phyloP scores from a whole-genome alignment of 129 eudicot genomes.

The Pulicaria dysenterica region DNA sequence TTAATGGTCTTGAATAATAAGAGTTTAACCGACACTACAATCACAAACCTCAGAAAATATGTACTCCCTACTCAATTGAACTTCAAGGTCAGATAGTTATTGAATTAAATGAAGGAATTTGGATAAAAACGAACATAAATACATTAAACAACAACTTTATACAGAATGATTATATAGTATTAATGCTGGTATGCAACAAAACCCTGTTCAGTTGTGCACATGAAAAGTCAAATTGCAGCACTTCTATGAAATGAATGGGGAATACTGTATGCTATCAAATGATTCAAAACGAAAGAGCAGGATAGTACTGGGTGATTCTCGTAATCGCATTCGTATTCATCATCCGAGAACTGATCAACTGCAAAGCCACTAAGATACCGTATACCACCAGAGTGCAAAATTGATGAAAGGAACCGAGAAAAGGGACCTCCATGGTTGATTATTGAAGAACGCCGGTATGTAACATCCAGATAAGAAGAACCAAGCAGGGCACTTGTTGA shows the following conservation, averaged over 20 bases:
- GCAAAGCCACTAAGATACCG: conserved; percentile 53
- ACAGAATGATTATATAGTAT: no score
- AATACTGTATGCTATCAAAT: not conserved
- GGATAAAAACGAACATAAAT: not conserved
- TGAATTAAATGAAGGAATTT: not conserved
- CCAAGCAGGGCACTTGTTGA: not conserved
- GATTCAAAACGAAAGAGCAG: not conserved
- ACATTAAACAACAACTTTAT: not conserved
- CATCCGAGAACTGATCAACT: conserved; percentile 93
- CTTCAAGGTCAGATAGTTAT: not conserved
- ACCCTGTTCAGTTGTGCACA: no score
- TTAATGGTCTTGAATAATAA: not conserved
- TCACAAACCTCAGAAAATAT: not conserved
- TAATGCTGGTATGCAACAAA: no score
- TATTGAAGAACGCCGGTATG: conserved; percentile 19
- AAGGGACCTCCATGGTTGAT: conserved; percentile 18
- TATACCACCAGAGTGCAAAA: conserved; percentile 6
- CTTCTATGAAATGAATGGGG: no score
- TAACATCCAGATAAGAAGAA: not conserved
- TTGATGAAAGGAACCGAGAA: conserved; percentile 24
- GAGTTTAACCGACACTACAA: not conserved
- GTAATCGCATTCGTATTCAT: conserved; percentile 95
- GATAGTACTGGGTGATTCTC: conserved; percentile 69
- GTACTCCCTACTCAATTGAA: not conserved
- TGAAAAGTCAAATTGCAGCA: no score